Base-by-base conservation (phyloP, 371 early-diverging fungal species). In the Rhizopus sp. region DNA sequence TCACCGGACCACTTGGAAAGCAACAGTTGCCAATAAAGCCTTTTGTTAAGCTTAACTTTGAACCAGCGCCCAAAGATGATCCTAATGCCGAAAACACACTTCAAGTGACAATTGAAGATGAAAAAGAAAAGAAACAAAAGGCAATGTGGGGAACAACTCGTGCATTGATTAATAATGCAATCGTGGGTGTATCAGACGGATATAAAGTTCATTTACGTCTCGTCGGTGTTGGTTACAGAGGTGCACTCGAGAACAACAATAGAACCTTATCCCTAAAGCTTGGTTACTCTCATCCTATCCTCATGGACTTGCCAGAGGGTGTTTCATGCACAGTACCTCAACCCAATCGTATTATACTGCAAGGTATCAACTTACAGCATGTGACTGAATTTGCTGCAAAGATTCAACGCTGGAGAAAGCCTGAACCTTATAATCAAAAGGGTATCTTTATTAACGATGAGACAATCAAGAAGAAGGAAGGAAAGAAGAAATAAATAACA, bases 351-450 rank as follows among this genome's bases (percentile, higher is more conserved):
- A 82, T 98, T 39, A 62, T 95, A 37, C 65, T 98, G 62, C 82
- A 73, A 41, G 95, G 97, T 33, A 81, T 75, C 34, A 88, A 96
- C 73, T 68, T 87, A 63, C 88, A 89, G 59, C 69, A 81, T 42
- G 82, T 98, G 42, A 91, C 87, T 51, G 88, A 90, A 72, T 93
- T 97, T 69, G 99, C 99, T 7, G 93, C 96, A 52, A 88, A 87
- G 65, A 90, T 98, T 59, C 85, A 96, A 57, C 83, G 85, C 58
- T 91, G 91, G 89, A 85, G 94, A 77, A 86, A 84, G 68, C 99
- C 99, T 30, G 99, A 98, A 81, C 98, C 99, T 50, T 98, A 97
- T 68, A 98, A 98, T 71, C 95, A 94, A 70, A 98, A 98, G 87
- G 99, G 99, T 63, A 93, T 97, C 55, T 98, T 97, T 76, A 90